Evolutionary conservation across 2,329 filamentous ascomycete genomes (phyloP), one percentile per base, ranked within the genome.

Genomic region (Ceratocystis cacaofunesta): DNA sequence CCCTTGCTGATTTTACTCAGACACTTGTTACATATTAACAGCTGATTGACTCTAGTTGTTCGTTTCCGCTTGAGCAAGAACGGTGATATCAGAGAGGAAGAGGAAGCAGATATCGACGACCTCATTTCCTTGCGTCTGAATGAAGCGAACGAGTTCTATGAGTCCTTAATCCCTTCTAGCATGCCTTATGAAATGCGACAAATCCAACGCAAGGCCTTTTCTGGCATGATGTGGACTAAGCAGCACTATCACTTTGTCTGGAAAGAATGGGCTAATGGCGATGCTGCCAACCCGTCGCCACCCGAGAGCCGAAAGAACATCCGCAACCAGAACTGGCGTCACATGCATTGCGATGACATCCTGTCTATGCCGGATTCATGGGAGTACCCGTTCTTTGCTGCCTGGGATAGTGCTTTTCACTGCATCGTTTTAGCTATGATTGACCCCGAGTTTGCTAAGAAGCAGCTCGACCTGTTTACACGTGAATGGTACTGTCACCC

Each of bases 401-500:
- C 92, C 3, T 97, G 92, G 92, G 92, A 97, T 74, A 92, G 89
- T 65, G 92, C 92, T 4, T 97, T 97, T 76, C 94, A 97, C 76
- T 96, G 92, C 73, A 96, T 97, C 70, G 90, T 92, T 0, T 77
- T 97, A 68, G 89, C 94, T 48, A 96, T 97, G 92, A 92, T 97
- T 69, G 92, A 97, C 71, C 94, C 92, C 0, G 92, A 96, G 52
- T 96, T 96, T 71, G 92, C 92, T 65, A 97, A 97, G 83, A 96
- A 96, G 78, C 92, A 97, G 76, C 85, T 97, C 62, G 94, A 97
- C 73, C 78, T 97, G 52, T 92, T 97, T 73, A 97, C 92, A 1
- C 83, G 92, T 71, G 94, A 97, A 78, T 97, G 92, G 94, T 97
- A 96, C 78, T 96, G 94, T 82, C 92, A 97, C 75, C 92, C 92